Conservation (phyloP, 257 asterid genomes). For the Nicotiana tabacum region DNA sequence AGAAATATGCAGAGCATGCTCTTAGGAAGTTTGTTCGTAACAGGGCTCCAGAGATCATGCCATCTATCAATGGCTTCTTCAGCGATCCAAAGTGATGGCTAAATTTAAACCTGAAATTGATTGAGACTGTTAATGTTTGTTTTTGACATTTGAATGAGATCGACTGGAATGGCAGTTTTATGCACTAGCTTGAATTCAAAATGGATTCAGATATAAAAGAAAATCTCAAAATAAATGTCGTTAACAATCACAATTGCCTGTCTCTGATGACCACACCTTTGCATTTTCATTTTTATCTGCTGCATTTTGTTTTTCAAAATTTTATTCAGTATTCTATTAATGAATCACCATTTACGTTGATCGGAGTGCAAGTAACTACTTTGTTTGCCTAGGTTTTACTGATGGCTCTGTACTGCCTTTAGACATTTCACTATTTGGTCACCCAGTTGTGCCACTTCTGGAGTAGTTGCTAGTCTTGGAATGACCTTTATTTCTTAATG, state of each 20-base stretch:
- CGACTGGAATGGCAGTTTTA: constrained; percentile 1
- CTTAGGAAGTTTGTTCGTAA: constrained; percentile 68
- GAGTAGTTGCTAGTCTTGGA: too few relatives aligned
- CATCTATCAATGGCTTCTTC: constrained; percentile 52
- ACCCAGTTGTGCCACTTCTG: too few relatives aligned
- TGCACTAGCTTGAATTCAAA: constrained; percentile 16
- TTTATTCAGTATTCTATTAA: neutral
- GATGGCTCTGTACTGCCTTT: neutral
- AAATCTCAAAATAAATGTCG: constrained; percentile 3
- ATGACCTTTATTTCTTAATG: too few relatives aligned
- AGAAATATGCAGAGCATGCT: constrained; percentile 57
- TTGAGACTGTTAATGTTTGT: neutral
- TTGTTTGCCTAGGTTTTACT: neutral
- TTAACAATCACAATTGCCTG: neutral
- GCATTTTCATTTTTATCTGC: neutral
- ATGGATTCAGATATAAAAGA: constrained; percentile 10
- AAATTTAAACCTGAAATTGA: neutral
- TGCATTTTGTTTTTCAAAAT: neutral
- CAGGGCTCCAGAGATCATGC: constrained; percentile 72
- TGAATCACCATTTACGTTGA: neutral
- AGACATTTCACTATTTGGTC: too few relatives aligned
- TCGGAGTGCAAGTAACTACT: neutral
- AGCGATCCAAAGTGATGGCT: constrained; percentile 45
- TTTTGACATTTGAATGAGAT: neutral
- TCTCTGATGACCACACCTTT: neutral